These are phyloP conservation scores for Alnus glutinosa DNA, from an alignment of 306 rosid species.

Conservation along the genomic window DNA sequence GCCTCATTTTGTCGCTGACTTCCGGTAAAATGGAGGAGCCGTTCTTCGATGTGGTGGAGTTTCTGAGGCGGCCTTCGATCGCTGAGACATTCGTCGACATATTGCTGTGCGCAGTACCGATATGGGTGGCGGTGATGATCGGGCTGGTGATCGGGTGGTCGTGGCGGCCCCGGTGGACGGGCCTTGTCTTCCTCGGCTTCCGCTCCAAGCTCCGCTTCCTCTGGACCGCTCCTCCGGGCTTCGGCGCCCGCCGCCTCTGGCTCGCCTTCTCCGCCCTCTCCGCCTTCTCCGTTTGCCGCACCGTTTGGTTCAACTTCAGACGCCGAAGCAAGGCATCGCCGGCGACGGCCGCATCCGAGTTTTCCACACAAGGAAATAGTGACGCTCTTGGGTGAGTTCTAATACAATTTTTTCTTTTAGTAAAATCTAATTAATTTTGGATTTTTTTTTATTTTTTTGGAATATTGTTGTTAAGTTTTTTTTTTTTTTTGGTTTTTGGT, in stretches of 20 bases:
- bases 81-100: constrained; percentile 95
- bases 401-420: neutral
- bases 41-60: constrained; percentile 70
- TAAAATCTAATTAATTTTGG: neutral
- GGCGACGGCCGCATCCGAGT: neutral
- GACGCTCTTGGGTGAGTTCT: constrained; percentile 34
- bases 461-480: neutral
- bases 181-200: constrained; percentile 79
- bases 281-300: constrained; percentile 78
- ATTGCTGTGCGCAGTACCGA: constrained; percentile 90
- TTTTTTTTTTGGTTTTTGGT: neutral
- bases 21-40: constrained; percentile 61
- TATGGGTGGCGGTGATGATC: constrained; percentile 97
- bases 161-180: constrained; percentile 98
- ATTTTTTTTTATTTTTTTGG: neutral
- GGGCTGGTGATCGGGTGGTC: constrained; percentile 93
- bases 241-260: constrained; percentile 95
- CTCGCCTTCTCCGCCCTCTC: constrained; percentile 91
- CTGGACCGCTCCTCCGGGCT: constrained; percentile 97
- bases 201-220: constrained; percentile 81
- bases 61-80: constrained; percentile 72
- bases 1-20: neutral
- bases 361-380: constrained; percentile 13
- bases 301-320: constrained; percentile 69
- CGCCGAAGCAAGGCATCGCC: constrained; percentile 40